Conservation (phyloP, 2,329 filamentous ascomycete species). For the Torrubiella hemipterigena region DNA sequence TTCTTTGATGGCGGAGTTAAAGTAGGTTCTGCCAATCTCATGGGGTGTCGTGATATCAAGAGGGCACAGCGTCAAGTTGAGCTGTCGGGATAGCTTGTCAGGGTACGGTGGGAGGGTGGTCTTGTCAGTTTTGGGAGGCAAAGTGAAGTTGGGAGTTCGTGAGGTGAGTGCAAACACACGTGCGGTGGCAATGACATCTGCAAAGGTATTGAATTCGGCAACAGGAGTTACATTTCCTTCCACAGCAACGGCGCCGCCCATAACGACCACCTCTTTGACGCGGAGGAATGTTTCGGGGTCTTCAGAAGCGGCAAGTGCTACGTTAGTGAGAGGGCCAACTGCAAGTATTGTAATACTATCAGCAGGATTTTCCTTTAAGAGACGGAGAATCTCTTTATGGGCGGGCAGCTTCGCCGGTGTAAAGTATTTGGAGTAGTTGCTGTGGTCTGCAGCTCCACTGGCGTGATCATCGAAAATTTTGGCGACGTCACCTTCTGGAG, state of each 20-base stretch:
- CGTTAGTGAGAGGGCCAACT: slow-evolving; percentile 85
- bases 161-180: slow-evolving; percentile 70
- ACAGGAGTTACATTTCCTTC: slow-evolving; percentile 76
- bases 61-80: slow-evolving; percentile 61
- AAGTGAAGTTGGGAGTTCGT: slow-evolving; percentile 60
- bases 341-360: slow-evolving; percentile 85
- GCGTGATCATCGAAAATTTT: slow-evolving; percentile 41
- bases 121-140: slow-evolving; percentile 54
- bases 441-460: slow-evolving; percentile 22
- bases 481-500: slow-evolving; percentile 63
- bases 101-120: slow-evolving; percentile 51
- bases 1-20: slow-evolving; percentile 41
- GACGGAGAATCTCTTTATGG: slow-evolving; percentile 78
- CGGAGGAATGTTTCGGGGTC: slow-evolving; percentile 83
- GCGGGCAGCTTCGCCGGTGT: slow-evolving; percentile 61
- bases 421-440: slow-evolving; percentile 50
- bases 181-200: slow-evolving; percentile 69
- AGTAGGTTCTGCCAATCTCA: slow-evolving; percentile 48
- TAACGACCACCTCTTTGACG: slow-evolving; percentile 84
- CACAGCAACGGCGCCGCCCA: slow-evolving; percentile 76
- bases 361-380: slow-evolving; percentile 68
- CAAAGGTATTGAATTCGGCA: slow-evolving; percentile 92
- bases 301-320: slow-evolving; percentile 76
- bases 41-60: slow-evolving; percentile 68
- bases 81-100: slow-evolving; percentile 42